Percentiles rank a stretch among this genome's conserved stretches.
These are phyloP conservation scores for Piloderma croceum DNA, from an alignment of 768 basidiomycete genomes.

Conservation along the genomic window DNA sequence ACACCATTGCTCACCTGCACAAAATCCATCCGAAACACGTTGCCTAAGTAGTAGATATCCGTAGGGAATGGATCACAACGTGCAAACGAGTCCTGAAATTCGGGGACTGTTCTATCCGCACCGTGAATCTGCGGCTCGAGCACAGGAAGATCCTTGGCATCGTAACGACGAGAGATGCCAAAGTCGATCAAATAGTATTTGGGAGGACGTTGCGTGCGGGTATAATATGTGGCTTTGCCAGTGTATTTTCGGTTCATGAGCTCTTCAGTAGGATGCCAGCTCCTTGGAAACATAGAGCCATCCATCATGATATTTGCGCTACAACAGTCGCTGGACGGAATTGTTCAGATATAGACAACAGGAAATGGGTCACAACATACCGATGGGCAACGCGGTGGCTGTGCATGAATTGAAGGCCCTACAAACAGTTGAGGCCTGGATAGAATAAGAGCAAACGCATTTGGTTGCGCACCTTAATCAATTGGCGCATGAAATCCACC, in stretches of 20 bases:
- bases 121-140: too few species aligned
- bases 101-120: too few species aligned
- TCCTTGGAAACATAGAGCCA: background rate
- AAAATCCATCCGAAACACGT: constrained; percentile 24
- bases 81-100: too few species aligned
- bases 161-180: constrained; percentile 17
- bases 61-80: constrained; percentile 20
- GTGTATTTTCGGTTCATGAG: constrained; percentile 1
- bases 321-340: constrained; percentile 10
- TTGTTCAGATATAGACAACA: background rate
- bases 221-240: constrained; percentile 4
- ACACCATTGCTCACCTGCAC: constrained; percentile 18
- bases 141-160: constrained; percentile 2
- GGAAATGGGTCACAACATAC: constrained; percentile 1
- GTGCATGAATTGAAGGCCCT: constrained; percentile 25
- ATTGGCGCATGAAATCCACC: constrained; percentile 27
- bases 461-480: constrained; percentile 23
- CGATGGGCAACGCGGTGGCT: constrained; percentile 15
- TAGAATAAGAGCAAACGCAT: background rate
- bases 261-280: constrained; percentile 3
- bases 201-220: constrained; percentile 14
- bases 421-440: background rate
- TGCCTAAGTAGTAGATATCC: constrained; percentile 25
- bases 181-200: constrained; percentile 23
- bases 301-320: constrained; percentile 16